These are phyloP conservation scores for Anaeromyces robustus DNA, from an alignment of 192 early-diverging fungal species.

Conservation along the genomic window DNA sequence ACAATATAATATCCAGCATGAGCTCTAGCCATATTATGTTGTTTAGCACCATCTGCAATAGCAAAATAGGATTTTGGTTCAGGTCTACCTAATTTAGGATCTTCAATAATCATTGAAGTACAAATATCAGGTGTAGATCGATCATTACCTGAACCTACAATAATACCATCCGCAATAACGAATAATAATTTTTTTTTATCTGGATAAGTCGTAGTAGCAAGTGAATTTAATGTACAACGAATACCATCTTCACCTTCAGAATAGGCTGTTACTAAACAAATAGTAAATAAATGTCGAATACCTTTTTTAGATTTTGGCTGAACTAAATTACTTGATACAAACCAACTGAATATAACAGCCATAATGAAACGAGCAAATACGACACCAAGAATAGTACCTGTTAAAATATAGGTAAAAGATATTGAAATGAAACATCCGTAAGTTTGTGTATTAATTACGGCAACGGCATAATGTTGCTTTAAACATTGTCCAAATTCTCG, in stretches of 20 bases:
- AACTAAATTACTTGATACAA: neutral
- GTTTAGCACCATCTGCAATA: conserved; percentile 77
- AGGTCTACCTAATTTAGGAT: conserved; percentile 11
- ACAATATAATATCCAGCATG: conserved; percentile 75
- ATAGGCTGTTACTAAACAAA: conserved; percentile 77
- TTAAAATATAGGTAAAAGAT: conserved; percentile 9
- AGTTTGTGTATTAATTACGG: conserved; percentile 8
- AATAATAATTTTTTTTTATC: conserved; percentile 73
- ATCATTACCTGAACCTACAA: conserved; percentile 67
- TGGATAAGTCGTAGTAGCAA: conserved; percentile 68
- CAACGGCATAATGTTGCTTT: conserved; percentile 8
- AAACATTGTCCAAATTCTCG: conserved; percentile 16
- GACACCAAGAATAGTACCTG: conserved; percentile 20
- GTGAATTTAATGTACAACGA: conserved; percentile 69
- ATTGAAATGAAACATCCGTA: conserved; percentile 18
- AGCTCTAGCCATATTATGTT: conserved; percentile 84
- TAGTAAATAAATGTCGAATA: conserved; percentile 6
- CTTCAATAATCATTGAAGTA: conserved; percentile 58
- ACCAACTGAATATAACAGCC: conserved; percentile 12
- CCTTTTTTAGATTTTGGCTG: neutral
- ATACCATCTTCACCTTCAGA: conserved; percentile 73
- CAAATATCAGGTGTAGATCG: conserved; percentile 63
- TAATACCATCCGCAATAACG: conserved; percentile 77
- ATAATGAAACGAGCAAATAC: conserved; percentile 13
- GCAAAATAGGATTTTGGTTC: conserved; percentile 25